These are phyloP conservation scores for Ganoderma lucidum DNA, from an alignment of 1,284 basidiomycete genomes.

Conservation along the genomic window DNA sequence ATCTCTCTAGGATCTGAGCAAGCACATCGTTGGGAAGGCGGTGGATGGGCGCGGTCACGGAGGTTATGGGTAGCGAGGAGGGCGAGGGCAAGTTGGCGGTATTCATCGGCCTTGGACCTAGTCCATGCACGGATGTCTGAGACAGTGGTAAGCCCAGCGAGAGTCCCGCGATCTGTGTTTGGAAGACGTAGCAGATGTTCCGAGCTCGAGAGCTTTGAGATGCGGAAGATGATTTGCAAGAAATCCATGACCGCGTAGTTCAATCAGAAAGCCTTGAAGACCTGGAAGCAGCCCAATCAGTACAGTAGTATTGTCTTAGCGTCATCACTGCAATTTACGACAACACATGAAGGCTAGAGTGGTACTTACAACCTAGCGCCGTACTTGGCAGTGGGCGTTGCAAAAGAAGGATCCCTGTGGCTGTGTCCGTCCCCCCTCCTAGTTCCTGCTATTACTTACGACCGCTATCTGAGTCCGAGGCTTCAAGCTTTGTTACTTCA, in stretches of 20 bases:
- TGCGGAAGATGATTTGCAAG: background rate
- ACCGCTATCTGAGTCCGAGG: too few relatives aligned
- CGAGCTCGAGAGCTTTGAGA: background rate
- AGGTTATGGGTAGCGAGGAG: constrained; percentile 6
- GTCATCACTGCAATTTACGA: too few relatives aligned
- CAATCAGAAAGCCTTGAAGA: too few relatives aligned
- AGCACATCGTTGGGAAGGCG: constrained; percentile 4
- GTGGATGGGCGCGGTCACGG: background rate
- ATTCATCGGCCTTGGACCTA: background rate
- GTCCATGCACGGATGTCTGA: background rate
- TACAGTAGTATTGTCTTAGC: too few relatives aligned
- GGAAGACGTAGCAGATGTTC: background rate
- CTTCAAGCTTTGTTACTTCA: too few relatives aligned
- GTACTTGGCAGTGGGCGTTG: too few relatives aligned
- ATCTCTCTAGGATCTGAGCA: background rate
- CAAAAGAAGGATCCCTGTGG: too few relatives aligned
- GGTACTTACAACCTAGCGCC: too few relatives aligned
- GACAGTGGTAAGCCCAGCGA: background rate
- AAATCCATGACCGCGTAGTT: background rate
- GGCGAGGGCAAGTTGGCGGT: background rate
- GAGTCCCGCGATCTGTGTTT: background rate
- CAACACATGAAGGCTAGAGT: too few relatives aligned
- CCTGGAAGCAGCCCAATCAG: too few relatives aligned
- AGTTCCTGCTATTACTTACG: too few relatives aligned
- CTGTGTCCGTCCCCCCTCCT: too few relatives aligned